These are phyloP conservation scores for Debaryomycetaceae sp. DNA, from an alignment of 1,139 yeast species.

Conservation along the genomic window DNA sequence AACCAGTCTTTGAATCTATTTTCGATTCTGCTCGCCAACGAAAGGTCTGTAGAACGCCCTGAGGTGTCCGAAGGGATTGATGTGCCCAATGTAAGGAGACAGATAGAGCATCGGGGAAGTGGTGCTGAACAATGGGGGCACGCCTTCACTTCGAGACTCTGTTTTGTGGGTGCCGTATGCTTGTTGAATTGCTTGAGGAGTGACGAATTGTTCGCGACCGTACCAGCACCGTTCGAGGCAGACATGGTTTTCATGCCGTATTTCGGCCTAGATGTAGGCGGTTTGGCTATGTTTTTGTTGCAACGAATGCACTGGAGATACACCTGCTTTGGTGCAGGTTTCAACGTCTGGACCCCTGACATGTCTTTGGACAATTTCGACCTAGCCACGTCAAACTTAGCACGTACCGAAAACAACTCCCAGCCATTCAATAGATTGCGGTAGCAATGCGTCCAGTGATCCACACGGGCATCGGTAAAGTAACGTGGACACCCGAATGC, in stretches of 20 bases:
- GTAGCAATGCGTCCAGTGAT: slow-evolving; percentile 76
- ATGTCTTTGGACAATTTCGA: slow-evolving; percentile 58
- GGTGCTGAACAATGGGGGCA: slow-evolving; percentile 89
- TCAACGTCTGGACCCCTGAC: slow-evolving; percentile 45
- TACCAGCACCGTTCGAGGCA: slow-evolving; percentile 2
- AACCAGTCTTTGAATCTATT: slow-evolving; percentile 67
- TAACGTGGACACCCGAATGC: slow-evolving; percentile 83
- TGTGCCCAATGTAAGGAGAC: slow-evolving; percentile 77
- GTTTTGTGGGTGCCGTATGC: slow-evolving; percentile 16
- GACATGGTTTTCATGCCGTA: slow-evolving; percentile 4
- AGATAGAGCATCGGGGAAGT: slow-evolving; percentile 89
- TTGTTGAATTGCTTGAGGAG: slow-evolving; percentile 40
- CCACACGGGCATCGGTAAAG: slow-evolving; percentile 66
- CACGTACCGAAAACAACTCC: slow-evolving; percentile 74
- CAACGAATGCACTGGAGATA: slow-evolving; percentile 79
- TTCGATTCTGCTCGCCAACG: slow-evolving; percentile 21
- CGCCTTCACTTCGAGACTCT: slow-evolving; percentile 28
- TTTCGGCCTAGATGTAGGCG: slow-evolving; percentile 10
- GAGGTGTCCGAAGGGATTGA: slow-evolving; percentile 46
- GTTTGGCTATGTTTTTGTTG: slow-evolving; percentile 59
- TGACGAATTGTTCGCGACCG: slow-evolving; percentile 17
- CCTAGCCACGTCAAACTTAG: slow-evolving; percentile 80
- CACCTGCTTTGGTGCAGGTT: slow-evolving; percentile 68
- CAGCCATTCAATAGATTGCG: slow-evolving; percentile 77
- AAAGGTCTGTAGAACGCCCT: slow-evolving; percentile 13